Base-by-base conservation (phyloP, 1,139 yeast species). In the Sugiyamaella pinicola region DNA sequence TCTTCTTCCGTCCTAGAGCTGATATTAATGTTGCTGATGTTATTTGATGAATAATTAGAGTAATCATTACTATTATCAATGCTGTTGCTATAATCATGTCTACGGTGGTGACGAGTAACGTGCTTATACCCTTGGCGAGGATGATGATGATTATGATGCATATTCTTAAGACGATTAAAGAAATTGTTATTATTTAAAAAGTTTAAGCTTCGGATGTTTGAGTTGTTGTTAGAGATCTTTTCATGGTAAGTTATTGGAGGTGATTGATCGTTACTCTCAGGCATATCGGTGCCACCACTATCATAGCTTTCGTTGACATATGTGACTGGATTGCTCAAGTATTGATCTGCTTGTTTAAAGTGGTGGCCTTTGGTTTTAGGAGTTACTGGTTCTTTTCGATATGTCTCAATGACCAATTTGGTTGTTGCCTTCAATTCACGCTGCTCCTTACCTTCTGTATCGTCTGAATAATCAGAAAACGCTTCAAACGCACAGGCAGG, bases 321-420 rank as follows among this genome's bases (percentile, higher is more conserved):
- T n/a, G n/a, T n/a, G n/a, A n/a, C n/a, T n/a, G n/a, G n/a, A n/a
- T n/a, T n/a, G n/a, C n/a, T n/a, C n/a, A 33, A 12, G n/a, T 12
- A 33, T 33, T 33, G 37, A 33, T 13, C 13, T n/a, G 17, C n/a
- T 7, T 33, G 37, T 15, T 33, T 12, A 6, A 17, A 8, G 17
- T 31, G 35, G 8, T 31, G n/a, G 12, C 12, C 39, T 15, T 35
- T 17, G 22, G 12, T 40, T 24, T n/a, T 42, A 22, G 29, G 40
- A 12, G n/a, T 31, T 4, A 34, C 57, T 4, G 58, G 48, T 42
- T 63, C 66, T 12, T 22, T 43, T 13, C 66, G 57, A 46, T 63
- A 62, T 13, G 37, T 34, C 5, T 40, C 31, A 47, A 62, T 26
- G n/a, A 44, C 52, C 21, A 10, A 26, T 3, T 57, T 42, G 22